Evolutionary conservation across 2,329 filamentous ascomycete species (phyloP), one percentile per base, ranked within the genome.

Genomic region (Colletotrichum sp.): DNA sequence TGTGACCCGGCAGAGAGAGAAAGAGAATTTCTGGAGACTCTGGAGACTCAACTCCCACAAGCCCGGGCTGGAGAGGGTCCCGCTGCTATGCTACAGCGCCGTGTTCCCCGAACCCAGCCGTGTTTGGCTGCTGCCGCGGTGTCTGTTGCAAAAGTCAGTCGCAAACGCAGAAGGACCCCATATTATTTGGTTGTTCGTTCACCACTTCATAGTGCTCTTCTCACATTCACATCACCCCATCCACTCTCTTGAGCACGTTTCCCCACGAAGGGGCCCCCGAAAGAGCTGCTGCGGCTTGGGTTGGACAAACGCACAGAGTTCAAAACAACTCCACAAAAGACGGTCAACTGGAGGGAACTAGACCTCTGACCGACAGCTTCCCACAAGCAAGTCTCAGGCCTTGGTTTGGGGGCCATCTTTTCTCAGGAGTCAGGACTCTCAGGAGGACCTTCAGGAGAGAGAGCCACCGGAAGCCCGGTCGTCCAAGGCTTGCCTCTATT

Each of bases 221-320:
- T 52, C 43, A 52, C n/a, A 13, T 9, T 43, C 36, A 26, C 67
- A 71, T 77, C 75, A 73, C 73, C 65, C 73, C 73, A 77, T 76
- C 73, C 75, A 77, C 73, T 69, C 43, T 55, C 65, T 24, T 61
- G 73, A 73, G 73, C 73, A 76, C 75, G 75, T 77, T 77, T 75
- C 61, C 67, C 64, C 64, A 67, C 61, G 66, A 62, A 74, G 61
- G 65, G 65, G 21, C 59, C 38, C 24, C 55, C 43, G 21, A 58
- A 16, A 28, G 62, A 65, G 36, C 43, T 65, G 32, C 62, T 34
- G 62, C 36, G 62, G n/a, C 55, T 58, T 58, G 55, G 55, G 36
- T 38, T 38, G 16, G 8, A 58, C 26, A 28, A 32, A 34, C 34
- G 63, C 30, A 48, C 63, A 75, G 43, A 75, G 73, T 75, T 73